Evolutionary conservation across 2,329 filamentous ascomycete species (phyloP).

Genomic region (Hymenoscyphus scutula): DNA sequence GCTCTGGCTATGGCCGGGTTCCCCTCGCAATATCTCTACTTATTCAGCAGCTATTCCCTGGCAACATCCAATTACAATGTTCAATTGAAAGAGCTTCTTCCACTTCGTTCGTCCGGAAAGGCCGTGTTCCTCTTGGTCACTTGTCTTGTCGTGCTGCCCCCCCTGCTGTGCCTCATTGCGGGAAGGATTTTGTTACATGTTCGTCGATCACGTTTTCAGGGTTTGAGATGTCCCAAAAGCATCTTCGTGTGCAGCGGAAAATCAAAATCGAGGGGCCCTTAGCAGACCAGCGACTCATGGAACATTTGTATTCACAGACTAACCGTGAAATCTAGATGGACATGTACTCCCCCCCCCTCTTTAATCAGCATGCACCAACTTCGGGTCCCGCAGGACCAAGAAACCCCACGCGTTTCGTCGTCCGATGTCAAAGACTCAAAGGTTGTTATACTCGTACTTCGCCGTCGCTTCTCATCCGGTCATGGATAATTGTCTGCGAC

Average conservation of each 20-base stretch:
- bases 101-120: neutral
- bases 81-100: constrained; percentile 6
- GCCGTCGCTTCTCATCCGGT: constrained; percentile 6
- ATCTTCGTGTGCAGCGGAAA: constrained; percentile 1
- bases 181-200: constrained; percentile 16
- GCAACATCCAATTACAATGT: neutral
- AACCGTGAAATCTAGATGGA: constrained; percentile 2
- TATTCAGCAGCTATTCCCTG: neutral
- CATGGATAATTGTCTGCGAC: constrained; percentile 8
- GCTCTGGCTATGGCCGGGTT: neutral
- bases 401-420: constrained; percentile 14
- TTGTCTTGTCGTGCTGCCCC: neutral
- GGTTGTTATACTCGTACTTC: constrained; percentile 9
- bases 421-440: constrained; percentile 11
- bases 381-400: constrained; percentile 8
- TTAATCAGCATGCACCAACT: neutral
- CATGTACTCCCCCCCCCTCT: constrained; percentile 2
- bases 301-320: constrained; percentile 8
- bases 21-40: too few species aligned
- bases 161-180: neutral
- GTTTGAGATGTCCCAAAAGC: constrained; percentile 13
- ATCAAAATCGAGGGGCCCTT: constrained; percentile 3
- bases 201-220: constrained; percentile 14
- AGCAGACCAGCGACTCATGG: constrained; percentile 6
- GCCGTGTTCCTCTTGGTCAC: neutral